phyloP scores from a whole-genome alignment of 2,329 filamentous ascomycete genomes.

The Cytospora piceicola region DNA sequence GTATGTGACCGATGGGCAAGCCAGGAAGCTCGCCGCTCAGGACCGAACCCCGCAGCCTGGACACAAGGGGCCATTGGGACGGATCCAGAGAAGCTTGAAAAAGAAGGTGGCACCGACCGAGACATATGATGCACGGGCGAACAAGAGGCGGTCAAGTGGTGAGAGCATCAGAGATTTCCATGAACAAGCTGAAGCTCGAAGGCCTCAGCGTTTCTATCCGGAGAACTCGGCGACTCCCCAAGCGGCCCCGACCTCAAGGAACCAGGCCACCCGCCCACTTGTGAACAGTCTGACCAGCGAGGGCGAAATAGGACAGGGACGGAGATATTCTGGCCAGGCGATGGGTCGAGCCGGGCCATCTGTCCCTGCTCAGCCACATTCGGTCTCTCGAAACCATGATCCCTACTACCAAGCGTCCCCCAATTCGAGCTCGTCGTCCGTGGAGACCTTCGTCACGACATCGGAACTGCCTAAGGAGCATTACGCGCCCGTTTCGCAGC shows the following conservation, averaged over 20 bases:
- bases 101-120: slow-evolving; percentile 25
- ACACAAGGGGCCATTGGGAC: slow-evolving; percentile 19
- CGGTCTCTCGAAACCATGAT: not conserved
- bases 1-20: not conserved
- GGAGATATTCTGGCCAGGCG: not conserved
- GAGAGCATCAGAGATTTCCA: slow-evolving; percentile 23
- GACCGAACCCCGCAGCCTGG: not conserved
- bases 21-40: not conserved
- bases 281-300: slow-evolving; percentile 14
- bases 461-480: slow-evolving; percentile 19
- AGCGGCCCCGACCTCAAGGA: slow-evolving; percentile 1
- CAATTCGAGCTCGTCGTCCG: slow-evolving; percentile 18
- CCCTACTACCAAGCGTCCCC: not conserved
- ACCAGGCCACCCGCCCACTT: slow-evolving; percentile 6
- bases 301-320: not conserved
- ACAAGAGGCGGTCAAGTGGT: slow-evolving; percentile 1
- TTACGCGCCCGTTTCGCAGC: not conserved
- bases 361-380: not conserved
- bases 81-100: slow-evolving; percentile 26
- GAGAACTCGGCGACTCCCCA: not conserved
- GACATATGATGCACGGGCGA: slow-evolving; percentile 9
- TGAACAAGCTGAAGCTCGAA: slow-evolving; percentile 23
- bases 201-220: slow-evolving; percentile 26
- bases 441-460: slow-evolving; percentile 19
- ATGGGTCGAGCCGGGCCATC: not conserved